Percentiles rank a stretch among this genome's conserved stretches.
Conservation (phyloP, 306 rosid species). For the Vigna radiata region DNA sequence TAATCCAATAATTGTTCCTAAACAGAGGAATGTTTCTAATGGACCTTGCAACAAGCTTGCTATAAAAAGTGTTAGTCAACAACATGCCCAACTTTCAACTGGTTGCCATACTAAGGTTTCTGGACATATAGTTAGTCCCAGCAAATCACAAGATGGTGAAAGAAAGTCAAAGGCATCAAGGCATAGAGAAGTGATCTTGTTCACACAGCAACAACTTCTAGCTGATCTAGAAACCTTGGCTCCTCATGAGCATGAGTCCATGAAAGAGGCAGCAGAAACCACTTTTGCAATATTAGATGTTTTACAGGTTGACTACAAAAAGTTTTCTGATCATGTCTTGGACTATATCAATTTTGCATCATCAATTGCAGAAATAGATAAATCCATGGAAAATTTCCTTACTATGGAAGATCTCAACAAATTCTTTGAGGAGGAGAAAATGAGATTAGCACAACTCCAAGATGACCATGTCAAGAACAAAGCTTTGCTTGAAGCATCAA, state of each 20-base stretch:
- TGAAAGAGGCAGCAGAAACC: constrained; percentile 45
- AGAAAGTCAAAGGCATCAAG: constrained; percentile 27
- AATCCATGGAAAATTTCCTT: constrained; percentile 31
- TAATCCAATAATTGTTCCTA: constrained; percentile 28
- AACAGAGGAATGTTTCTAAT: constrained; percentile 1
- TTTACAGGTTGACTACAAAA: constrained; percentile 34
- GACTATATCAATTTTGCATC: constrained; percentile 37
- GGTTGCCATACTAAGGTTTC: constrained; percentile 11
- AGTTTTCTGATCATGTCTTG: constrained; percentile 45
- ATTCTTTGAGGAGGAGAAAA: constrained; percentile 37
- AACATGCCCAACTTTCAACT: constrained; percentile 15
- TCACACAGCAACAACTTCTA: constrained; percentile 30
- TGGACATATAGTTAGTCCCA: background rate
- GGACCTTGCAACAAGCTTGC: constrained; percentile 26
- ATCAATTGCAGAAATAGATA: constrained; percentile 31
- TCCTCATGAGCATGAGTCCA: constrained; percentile 38
- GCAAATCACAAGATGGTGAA: constrained; percentile 1
- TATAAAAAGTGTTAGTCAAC: background rate
- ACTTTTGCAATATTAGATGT: background rate
- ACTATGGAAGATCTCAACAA: constrained; percentile 36
- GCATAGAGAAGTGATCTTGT: constrained; percentile 9
- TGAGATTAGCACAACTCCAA: constrained; percentile 28
- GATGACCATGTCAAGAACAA: constrained; percentile 25
- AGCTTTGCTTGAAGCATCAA: constrained; percentile 27
- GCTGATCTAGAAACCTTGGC: constrained; percentile 32